These are phyloP conservation scores for Chaetomium sp. DNA, from an alignment of 2,329 filamentous ascomycete species.

Conservation along the genomic window DNA sequence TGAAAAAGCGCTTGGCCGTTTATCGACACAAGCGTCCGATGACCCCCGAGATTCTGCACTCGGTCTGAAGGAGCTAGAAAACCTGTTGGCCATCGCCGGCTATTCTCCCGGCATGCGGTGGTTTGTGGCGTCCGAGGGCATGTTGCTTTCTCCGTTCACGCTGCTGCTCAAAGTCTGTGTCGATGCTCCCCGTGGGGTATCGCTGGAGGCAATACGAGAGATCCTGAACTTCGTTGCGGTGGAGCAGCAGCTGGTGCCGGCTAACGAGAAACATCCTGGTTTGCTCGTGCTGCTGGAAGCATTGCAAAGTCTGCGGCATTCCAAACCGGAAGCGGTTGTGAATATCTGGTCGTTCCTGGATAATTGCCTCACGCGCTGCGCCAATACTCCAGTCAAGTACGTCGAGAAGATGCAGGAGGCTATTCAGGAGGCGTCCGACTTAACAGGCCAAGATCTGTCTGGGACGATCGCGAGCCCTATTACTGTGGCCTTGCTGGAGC, in stretches of 20 bases:
- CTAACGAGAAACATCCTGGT: conserved; percentile 32
- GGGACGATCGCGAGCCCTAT: conserved; percentile 52
- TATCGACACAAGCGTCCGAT: conserved; percentile 47
- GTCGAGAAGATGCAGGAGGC: conserved; percentile 61
- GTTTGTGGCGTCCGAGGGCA: conserved; percentile 68
- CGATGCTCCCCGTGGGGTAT: conserved; percentile 41
- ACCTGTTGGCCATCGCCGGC: conserved; percentile 72
- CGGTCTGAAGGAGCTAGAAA: conserved; percentile 67
- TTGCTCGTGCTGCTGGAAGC: conserved; percentile 42
- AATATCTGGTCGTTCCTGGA: conserved; percentile 67
- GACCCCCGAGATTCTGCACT: conserved; percentile 47
- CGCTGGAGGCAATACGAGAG: conserved; percentile 44
- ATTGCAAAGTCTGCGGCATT: conserved; percentile 28
- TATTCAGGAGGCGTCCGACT: conserved; percentile 32
- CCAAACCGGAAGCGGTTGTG: conserved; percentile 30
- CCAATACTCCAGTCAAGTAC: conserved; percentile 73
- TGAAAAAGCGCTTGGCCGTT: conserved; percentile 56
- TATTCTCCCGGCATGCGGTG: conserved; percentile 81
- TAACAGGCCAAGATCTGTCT: conserved; percentile 27
- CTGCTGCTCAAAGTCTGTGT: conserved; percentile 57
- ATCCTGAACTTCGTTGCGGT: conserved; percentile 55
- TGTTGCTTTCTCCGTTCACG: conserved; percentile 64
- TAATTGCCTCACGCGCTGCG: conserved; percentile 71
- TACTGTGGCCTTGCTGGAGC: conserved; percentile 65
- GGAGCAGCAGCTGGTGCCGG: conserved; percentile 53